These are phyloP conservation scores for Daldinia caldariorum DNA, from an alignment of 495 filamentous ascomycete genomes.

Conservation along the genomic window DNA sequence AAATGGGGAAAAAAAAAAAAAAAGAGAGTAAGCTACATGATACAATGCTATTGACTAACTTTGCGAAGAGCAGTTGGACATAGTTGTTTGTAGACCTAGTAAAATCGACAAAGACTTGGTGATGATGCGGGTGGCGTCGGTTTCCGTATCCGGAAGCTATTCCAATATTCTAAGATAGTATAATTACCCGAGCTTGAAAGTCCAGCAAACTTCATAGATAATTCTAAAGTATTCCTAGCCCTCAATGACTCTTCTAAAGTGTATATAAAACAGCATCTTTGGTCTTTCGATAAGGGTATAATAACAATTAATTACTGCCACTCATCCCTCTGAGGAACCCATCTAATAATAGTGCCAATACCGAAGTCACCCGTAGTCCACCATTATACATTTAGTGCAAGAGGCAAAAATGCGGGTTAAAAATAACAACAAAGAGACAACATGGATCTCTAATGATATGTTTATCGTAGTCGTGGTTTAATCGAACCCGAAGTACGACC, in stretches of 20 bases:
- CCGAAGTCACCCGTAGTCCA: neutral
- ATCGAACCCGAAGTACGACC: neutral
- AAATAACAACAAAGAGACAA: conserved; percentile 9
- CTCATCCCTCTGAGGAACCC: neutral
- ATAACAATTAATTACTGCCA: neutral
- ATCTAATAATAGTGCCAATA: neutral
- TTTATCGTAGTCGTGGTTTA: neutral
- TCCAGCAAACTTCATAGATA: neutral
- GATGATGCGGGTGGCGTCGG: conserved; percentile 5
- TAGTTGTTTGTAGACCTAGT: conserved; percentile 13
- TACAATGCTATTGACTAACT: conserved; percentile 35
- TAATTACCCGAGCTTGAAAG: neutral
- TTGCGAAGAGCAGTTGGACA: neutral
- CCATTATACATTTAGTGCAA: neutral
- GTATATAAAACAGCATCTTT: conserved; percentile 1
- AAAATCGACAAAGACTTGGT: conserved; percentile 25
- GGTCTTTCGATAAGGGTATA: conserved; percentile 22
- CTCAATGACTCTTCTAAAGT: neutral
- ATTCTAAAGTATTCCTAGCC: neutral
- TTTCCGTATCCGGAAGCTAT: conserved; percentile 37
- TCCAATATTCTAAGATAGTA: conserved; percentile 16
- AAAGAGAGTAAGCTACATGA: neutral
- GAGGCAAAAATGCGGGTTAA: neutral
- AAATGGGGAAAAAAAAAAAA: too few relatives aligned
- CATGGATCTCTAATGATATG: neutral